A percentile compares a stretch with the other conserved stretches of the same genome.
These are phyloP conservation scores for Hyparrhenia diplandra DNA, from an alignment of 176 grass and related monocot species.

Conservation along the genomic window DNA sequence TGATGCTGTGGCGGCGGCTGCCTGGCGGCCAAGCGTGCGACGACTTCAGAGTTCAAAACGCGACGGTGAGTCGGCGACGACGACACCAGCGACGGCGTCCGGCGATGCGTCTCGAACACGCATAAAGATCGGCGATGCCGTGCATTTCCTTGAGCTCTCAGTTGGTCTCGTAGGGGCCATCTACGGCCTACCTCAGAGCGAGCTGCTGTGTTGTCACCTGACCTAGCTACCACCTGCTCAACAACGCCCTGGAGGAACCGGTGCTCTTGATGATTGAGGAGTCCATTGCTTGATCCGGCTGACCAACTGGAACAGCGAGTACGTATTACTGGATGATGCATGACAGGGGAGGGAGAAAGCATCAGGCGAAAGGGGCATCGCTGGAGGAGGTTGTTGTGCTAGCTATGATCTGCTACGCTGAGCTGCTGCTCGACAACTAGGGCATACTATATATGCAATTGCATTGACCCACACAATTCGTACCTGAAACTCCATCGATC, in stretches of 20 bases:
- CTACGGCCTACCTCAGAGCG: too few relatives aligned
- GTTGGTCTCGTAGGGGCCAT: too few relatives aligned
- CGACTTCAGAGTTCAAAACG: not conserved
- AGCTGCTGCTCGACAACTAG: not conserved
- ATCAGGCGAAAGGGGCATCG: conserved; percentile 37
- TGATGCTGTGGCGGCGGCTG: not conserved
- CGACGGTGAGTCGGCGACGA: too few relatives aligned
- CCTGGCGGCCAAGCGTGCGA: too few relatives aligned
- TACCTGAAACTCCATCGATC: not conserved
- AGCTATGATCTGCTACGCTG: not conserved
- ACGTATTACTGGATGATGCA: not conserved
- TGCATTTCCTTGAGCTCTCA: too few relatives aligned
- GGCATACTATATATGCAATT: too few relatives aligned
- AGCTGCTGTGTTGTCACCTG: too few relatives aligned
- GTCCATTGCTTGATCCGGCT: conserved; percentile 10
- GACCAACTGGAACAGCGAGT: not conserved
- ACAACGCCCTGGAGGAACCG: not conserved
- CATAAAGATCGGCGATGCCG: too few relatives aligned
- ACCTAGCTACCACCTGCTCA: too few relatives aligned
- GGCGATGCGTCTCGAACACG: too few relatives aligned
- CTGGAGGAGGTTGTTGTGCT: conserved; percentile 1
- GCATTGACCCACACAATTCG: not conserved
- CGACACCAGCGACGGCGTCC: too few relatives aligned
- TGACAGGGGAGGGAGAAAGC: not conserved
- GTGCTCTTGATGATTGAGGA: not conserved